Evolutionary conservation across 495 filamentous ascomycete species (phyloP).

Genomic region (Parathielavia appendiculata): DNA sequence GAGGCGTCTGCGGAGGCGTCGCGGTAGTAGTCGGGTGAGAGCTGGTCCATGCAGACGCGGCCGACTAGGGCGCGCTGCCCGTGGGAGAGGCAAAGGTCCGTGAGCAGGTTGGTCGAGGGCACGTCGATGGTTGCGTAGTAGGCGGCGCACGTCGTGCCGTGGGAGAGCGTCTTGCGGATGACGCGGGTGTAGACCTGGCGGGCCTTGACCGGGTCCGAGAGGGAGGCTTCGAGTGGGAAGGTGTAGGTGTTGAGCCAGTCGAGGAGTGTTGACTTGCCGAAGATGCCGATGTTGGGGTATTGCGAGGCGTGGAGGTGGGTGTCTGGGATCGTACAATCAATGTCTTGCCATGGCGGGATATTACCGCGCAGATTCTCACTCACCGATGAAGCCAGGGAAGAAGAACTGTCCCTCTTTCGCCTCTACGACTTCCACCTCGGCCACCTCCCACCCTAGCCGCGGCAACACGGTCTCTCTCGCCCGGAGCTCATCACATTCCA

Average conservation of each 20-base stretch:
- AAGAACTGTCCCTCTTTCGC: conserved; percentile 60
- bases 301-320: conserved; percentile 93
- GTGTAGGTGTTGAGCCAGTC: conserved; percentile 92
- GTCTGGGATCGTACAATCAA: conserved; percentile 47
- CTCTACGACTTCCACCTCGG: conserved; percentile 32
- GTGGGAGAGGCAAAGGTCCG: conserved; percentile 63
- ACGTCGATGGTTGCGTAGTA: conserved; percentile 91
- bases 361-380: conserved; percentile 11
- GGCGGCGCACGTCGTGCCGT: conserved; percentile 85
- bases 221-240: conserved; percentile 82
- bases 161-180: conserved; percentile 70
- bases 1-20: conserved; percentile 58
- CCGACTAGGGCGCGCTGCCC: conserved; percentile 91
- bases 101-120: conserved; percentile 78
- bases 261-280: conserved; percentile 82
- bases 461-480: conserved; percentile 25
- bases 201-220: conserved; percentile 46
- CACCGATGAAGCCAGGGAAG: conserved; percentile 91
- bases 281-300: conserved; percentile 88
- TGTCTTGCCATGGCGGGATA: not conserved
- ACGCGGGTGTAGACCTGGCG: conserved; percentile 66
- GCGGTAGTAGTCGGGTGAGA: conserved; percentile 68
- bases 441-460: conserved; percentile 40
- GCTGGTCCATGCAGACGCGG: conserved; percentile 82
- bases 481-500: conserved; percentile 23